Base-by-base conservation (phyloP, 345 rosid genomes). In the Salix brachista region DNA sequence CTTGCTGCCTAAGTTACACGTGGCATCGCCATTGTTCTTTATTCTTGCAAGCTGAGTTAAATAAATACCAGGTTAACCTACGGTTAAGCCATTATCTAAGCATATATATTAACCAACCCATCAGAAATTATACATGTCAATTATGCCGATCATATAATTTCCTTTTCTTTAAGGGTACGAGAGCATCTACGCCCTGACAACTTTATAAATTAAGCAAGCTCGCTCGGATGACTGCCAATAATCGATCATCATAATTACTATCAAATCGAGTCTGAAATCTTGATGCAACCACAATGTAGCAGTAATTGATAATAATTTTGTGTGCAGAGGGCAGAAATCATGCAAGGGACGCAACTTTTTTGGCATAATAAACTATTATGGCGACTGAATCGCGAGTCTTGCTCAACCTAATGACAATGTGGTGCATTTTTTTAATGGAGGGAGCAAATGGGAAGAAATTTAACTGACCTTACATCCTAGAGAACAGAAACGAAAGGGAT, bases 401-500 rank as follows among this genome's bases (percentile, higher is more conserved):
- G 46, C 12, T 2, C 14, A 10, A 11, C 46, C 23, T 1, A 8
- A 9, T 56, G 62, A 56, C 62, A n/a, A 56, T n/a, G 62, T 0
- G 28, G 62, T 23, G 9, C 28, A 9, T 23, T n/a, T 56, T 11
- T 56, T 23, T 11, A 3, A 56, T 3, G 58, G 58, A 52, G 7
- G 19, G 62, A 26, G 62, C 23, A 26, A 56, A 56, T n/a, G 62
- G 4, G 62, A 9, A n/a, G 62, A 8, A 17, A 34, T 34, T 34
- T 28, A 13, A 54, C 32, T 56, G 6, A 89, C 98, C 98, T 94
- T 94, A 71, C 98, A 94, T 58, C 98, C 98, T 89, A 94, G 83
- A 56, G 98, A 94, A 76, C 98, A 94, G 83, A 94, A 94, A 64
- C 96, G 94, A 80, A 91, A 89, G 3, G 93, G 87, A 80, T 94